Evolutionary conservation across 306 rosid species (phyloP).

Genomic region (Cicer yamashitae): DNA sequence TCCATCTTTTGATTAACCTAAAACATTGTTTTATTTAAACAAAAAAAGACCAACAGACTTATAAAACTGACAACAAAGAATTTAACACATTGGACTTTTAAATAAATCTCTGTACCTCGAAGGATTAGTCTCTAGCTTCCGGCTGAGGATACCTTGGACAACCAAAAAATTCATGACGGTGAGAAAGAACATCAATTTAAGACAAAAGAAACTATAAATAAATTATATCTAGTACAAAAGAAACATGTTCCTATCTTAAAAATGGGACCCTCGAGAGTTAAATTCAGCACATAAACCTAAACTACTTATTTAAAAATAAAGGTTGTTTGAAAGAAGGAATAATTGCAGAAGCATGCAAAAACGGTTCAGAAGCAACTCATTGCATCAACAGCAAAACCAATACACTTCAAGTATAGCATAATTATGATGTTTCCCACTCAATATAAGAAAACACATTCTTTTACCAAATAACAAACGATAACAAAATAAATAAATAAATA

Average conservation of each 20-base stretch:
- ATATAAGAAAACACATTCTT: slow-evolving; percentile 48
- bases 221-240: background rate
- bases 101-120: no score
- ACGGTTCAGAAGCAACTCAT: slow-evolving; percentile 30
- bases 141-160: no score
- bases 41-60: background rate
- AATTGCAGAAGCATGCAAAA: slow-evolving; percentile 1
- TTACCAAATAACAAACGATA: slow-evolving; percentile 25
- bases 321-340: slow-evolving; percentile 16
- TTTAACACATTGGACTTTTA: slow-evolving; percentile 18
- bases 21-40: slow-evolving; percentile 25
- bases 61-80: slow-evolving; percentile 17
- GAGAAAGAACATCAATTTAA: slow-evolving; percentile 1
- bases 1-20: slow-evolving; percentile 69
- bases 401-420: slow-evolving; percentile 39
- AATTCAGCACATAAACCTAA: slow-evolving; percentile 28
- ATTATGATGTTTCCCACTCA: slow-evolving; percentile 51
- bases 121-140: no score
- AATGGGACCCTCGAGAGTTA: background rate
- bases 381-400: slow-evolving; percentile 39
- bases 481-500: slow-evolving; percentile 25
- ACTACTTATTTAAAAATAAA: slow-evolving; percentile 14
- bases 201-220: slow-evolving; percentile 16
- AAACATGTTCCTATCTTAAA: slow-evolving; percentile 9
- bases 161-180: slow-evolving; percentile 19